Evolutionary conservation across 2,329 filamentous ascomycete species (phyloP), one percentile per base, ranked within the genome.

Genomic region (Cercospora janseana): DNA sequence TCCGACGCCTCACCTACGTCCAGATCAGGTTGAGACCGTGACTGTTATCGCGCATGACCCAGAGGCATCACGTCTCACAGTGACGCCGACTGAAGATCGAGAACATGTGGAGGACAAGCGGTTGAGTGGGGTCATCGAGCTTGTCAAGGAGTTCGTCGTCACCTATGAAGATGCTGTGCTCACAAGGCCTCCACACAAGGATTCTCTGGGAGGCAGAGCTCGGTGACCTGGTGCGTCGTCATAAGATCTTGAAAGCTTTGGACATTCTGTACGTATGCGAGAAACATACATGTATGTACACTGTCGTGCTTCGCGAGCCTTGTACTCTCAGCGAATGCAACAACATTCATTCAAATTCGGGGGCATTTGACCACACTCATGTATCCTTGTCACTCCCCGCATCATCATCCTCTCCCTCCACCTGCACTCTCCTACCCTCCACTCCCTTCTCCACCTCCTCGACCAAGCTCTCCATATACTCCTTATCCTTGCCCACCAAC

Each of bases 401-500:
- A 29, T 67, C 65, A 56, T 77, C 74, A 53, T 76, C 73, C 59
- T 78, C 74, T 54, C 85, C 88, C 68, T 96, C 91, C 20, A 78
- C 76, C 21, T 70, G 60, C 8, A 95, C 81, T 42, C 85, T 77
- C 60, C 75, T 77, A 3, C 92, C 92, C 59, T 89, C 72, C 4
- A 95, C 85, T 46, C 85, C 85, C 66, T 81, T 73, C 65, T 88
- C 81, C 3, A 95, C 88, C 66, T 95, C 89, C 0, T 78, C 72
- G 10, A 94, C 80, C 55, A 96, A 70, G 43, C 82, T 83, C 67
- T 95, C 88, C 66, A 97, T 79, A 60, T 81, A 92, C 18, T 80
- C 83, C 59, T 79, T 75, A 65, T 96, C 87, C 58, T 82, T 83
- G 12, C 77, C 82, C 12, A 96, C 91, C 46, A 98, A 75, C 8